Evolutionary conservation across 257 asterid species (phyloP).

Genomic region (Jacaranda mimosifolia): DNA sequence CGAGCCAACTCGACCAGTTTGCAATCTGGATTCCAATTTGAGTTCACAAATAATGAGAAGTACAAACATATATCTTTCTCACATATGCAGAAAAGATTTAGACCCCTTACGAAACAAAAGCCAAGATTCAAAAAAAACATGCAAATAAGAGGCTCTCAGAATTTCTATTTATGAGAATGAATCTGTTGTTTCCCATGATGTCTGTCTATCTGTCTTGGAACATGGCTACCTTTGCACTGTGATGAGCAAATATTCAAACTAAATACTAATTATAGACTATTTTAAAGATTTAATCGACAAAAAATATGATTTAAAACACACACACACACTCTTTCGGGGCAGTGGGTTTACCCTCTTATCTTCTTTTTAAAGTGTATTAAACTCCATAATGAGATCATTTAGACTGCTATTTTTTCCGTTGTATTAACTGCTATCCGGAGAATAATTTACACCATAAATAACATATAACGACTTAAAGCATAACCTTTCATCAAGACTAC

Average conservation of each 20-base stretch:
- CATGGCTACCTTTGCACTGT: not conserved
- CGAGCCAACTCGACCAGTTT: no score
- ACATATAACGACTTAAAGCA: slow-evolving; percentile 7
- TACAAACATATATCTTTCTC: no score
- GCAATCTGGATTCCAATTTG: no score
- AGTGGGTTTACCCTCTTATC: not conserved
- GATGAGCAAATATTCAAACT: slow-evolving; percentile 2
- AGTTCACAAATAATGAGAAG: no score
- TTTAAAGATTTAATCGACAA: not conserved
- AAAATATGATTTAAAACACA: not conserved
- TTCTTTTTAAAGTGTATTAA: not conserved
- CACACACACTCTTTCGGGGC: not conserved
- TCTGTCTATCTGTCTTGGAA: not conserved
- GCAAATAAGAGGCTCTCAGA: slow-evolving; percentile 18
- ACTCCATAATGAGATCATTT: not conserved
- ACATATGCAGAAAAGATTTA: no score
- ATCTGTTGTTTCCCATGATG: not conserved
- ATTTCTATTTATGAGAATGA: not conserved
- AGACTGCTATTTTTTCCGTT: no score
- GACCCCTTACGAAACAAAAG: no score
- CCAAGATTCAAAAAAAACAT: not conserved
- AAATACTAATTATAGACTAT: not conserved
- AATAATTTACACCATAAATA: not conserved
- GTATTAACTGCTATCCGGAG: slow-evolving; percentile 3
- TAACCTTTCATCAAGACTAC: not conserved